Evolutionary conservation across 768 basidiomycete species (phyloP), one percentile per base, ranked within the genome.

Genomic region (Russula brevipes): DNA sequence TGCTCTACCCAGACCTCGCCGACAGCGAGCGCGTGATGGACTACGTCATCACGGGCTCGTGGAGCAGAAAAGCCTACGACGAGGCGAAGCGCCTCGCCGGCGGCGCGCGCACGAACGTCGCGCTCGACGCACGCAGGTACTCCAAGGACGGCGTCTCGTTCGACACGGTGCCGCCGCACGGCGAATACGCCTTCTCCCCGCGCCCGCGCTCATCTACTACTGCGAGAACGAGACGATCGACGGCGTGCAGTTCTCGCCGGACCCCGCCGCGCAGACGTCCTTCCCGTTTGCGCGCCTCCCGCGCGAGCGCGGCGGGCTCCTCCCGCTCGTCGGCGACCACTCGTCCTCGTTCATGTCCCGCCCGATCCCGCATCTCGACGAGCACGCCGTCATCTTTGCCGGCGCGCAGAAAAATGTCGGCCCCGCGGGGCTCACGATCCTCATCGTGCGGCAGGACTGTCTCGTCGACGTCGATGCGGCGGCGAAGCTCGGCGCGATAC

Each of bases 141-240:
- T 88, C 87, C 12, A 74, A 78, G 56, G 84, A 87, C 69, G 83
- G 81, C 59, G 87, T 88, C 71, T 78, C 85, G 0, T 91, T 88
- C 74, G 87, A 93, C 68, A 84, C 82, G 66, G 84, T 98, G 72
- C 94, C 97, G 9, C 77, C 85, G 11, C 85, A 84, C 72, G 75
- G 78, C 58, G 80, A 81, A 57, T 98, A 89, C 81, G 72, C 75
- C 10, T 93, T 98, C 78, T 88, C 8, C 66, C 75, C n/a, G 82
- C 86, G 71, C 87, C 96, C 14, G 95, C 90, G 33, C 82, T 95
- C 68, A 87, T 98, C 63, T 98, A 96, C 78, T 98, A 97, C 78
- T 99, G 97, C 82, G 97, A 97, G 74, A 99, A 99, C 80, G 97
- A 99, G 79, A 99, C 97, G 14, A 89, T 98, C 61, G 88, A 96